These are phyloP conservation scores for Cutaneotrichosporon spelunceum DNA, from an alignment of 1,284 basidiomycete species.

Conservation along the genomic window DNA sequence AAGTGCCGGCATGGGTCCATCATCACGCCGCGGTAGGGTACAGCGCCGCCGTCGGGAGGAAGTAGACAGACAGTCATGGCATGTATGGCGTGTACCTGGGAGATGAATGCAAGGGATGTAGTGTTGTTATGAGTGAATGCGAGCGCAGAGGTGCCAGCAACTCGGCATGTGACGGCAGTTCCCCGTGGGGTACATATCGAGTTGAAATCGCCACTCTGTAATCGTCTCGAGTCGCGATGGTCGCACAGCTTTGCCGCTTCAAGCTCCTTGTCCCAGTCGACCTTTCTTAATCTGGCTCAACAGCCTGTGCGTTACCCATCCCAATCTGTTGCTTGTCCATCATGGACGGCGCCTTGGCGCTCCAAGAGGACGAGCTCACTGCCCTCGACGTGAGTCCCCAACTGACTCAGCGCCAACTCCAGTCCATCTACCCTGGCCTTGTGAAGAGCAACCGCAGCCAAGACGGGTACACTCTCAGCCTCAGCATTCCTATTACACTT, in stretches of 20 bases:
- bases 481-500: constrained; percentile 35
- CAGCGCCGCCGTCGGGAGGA: constrained; percentile 17
- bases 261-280: not conserved
- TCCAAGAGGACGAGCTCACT: constrained; percentile 39
- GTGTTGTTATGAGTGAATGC: not conserved
- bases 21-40: constrained; percentile 23
- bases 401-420: not conserved
- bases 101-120: not conserved
- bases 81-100: not conserved
- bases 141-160: not conserved
- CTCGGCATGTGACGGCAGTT: not conserved
- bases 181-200: not conserved
- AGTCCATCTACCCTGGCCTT: constrained; percentile 41
- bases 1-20: constrained; percentile 22
- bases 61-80: constrained; percentile 9
- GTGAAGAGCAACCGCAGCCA: constrained; percentile 9
- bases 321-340: not conserved
- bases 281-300: not conserved
- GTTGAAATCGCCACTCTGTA: not conserved
- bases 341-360: not conserved
- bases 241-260: not conserved
- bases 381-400: constrained; percentile 33
- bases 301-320: not conserved
- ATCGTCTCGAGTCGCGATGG: no score
- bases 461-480: constrained; percentile 22